phyloP scores from a whole-genome alignment of 2,329 filamentous ascomycete species.

The Cordyceps fumosorosea region DNA sequence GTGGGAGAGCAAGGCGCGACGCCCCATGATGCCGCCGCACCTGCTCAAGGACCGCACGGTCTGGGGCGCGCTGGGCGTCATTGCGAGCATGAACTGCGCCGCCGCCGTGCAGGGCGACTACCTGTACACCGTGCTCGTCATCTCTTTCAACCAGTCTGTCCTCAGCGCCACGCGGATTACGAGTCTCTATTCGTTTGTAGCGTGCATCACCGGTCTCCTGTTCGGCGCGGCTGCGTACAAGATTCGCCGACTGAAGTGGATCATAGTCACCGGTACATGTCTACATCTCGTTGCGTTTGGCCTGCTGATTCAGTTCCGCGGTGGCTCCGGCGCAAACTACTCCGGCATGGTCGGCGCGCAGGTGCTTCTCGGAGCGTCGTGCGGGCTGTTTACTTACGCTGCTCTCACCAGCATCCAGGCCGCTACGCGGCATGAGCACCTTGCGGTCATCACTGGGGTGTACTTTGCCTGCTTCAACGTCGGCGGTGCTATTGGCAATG shows the following conservation, averaged over 20 bases:
- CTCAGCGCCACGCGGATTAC: slow-evolving; percentile 51
- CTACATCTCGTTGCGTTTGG: slow-evolving; percentile 60
- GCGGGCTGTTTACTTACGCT: slow-evolving; percentile 53
- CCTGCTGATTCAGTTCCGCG: slow-evolving; percentile 55
- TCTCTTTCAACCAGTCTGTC: slow-evolving; percentile 54
- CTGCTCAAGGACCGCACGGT: slow-evolving; percentile 58
- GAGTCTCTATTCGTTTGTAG: slow-evolving; percentile 51
- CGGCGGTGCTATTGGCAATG: slow-evolving; percentile 52
- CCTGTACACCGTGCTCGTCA: slow-evolving; percentile 54
- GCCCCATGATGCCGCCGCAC: slow-evolving; percentile 52
- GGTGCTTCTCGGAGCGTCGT: slow-evolving; percentile 55
- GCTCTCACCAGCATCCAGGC: slow-evolving; percentile 39
- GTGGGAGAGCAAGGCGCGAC: slow-evolving; percentile 40
- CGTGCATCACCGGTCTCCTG: slow-evolving; percentile 50
- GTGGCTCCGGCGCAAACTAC: slow-evolving; percentile 36
- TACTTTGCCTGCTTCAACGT: slow-evolving; percentile 57
- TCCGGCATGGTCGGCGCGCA: slow-evolving; percentile 58
- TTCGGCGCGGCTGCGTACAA: slow-evolving; percentile 52
- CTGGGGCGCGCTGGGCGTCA: slow-evolving; percentile 57
- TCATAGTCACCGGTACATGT: slow-evolving; percentile 53
- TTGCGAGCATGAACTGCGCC: slow-evolving; percentile 46
- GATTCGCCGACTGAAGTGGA: slow-evolving; percentile 53
- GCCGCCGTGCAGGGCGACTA: slow-evolving; percentile 60
- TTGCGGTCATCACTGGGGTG: slow-evolving; percentile 57
- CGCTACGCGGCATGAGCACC: slow-evolving; percentile 41